phyloP scores from a whole-genome alignment of 306 rosid species.

The Quercus berberidifolia region DNA sequence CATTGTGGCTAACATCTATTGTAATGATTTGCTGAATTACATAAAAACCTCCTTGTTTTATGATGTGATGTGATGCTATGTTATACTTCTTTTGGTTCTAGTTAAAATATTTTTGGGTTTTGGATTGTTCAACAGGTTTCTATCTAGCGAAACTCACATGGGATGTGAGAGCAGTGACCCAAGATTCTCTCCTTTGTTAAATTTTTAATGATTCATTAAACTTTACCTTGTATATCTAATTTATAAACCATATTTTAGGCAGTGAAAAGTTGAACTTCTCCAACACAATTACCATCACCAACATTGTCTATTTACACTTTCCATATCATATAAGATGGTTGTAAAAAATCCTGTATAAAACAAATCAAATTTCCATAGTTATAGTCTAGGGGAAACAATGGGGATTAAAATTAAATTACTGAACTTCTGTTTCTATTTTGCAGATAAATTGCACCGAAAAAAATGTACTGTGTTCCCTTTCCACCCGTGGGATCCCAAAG shows the following conservation, averaged over 20 bases:
- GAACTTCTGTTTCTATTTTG: constrained; percentile 13
- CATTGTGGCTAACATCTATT: background rate
- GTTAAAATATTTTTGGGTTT: background rate
- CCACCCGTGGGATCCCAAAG: constrained; percentile 81
- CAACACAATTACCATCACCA: background rate
- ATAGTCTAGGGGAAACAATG: background rate
- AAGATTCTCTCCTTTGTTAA: background rate
- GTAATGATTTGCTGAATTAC: background rate
- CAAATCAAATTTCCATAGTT: background rate
- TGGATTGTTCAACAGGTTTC: background rate
- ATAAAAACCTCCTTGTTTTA: background rate
- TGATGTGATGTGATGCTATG: background rate
- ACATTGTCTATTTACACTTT: background rate
- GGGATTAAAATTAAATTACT: background rate
- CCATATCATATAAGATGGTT: background rate
- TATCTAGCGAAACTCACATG: background rate
- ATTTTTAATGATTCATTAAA: background rate
- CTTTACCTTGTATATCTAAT: background rate
- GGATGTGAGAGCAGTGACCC: background rate
- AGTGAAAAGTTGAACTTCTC: background rate
- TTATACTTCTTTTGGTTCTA: background rate
- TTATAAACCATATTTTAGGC: background rate
- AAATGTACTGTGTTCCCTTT: constrained; percentile 87
- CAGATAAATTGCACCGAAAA: constrained; percentile 61
- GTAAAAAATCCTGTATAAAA: background rate